A percentile compares a stretch with the other conserved stretches of the same genome.
phyloP scores from a whole-genome alignment of 805 yeast species.

The Ogataea henricii region DNA sequence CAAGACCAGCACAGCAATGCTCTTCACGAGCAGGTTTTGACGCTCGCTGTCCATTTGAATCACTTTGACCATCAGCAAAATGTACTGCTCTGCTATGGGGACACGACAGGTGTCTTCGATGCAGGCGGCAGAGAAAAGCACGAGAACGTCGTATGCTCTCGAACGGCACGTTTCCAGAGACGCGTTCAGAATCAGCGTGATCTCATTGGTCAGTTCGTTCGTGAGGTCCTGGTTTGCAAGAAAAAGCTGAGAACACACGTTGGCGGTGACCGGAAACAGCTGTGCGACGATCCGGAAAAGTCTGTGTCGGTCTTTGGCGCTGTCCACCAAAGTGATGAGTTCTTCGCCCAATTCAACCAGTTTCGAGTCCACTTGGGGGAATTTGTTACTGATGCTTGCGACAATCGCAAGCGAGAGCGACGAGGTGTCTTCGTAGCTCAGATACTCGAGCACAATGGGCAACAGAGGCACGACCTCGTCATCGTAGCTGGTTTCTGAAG shows the following conservation, averaged over 20 bases:
- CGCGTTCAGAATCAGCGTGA: conserved; percentile 14
- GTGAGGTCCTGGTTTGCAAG: conserved; percentile 21
- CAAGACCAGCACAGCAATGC: conserved; percentile 46
- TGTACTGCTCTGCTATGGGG: conserved; percentile 47
- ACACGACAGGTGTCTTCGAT: conserved; percentile 51
- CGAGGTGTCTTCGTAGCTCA: conserved; percentile 1
- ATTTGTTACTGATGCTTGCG: neutral
- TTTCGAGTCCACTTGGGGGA: neutral
- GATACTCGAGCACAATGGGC: conserved; percentile 2
- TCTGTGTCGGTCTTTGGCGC: conserved; percentile 13
- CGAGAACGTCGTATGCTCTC: conserved; percentile 28
- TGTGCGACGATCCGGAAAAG: conserved; percentile 21
- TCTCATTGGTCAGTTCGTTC: conserved; percentile 26
- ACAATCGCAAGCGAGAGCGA: conserved; percentile 7
- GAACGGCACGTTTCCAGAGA: conserved; percentile 1
- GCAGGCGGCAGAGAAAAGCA: conserved; percentile 48
- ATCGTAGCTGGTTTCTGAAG: neutral
- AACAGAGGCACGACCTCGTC: neutral
- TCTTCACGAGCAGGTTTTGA: conserved; percentile 23
- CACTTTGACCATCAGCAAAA: conserved; percentile 42
- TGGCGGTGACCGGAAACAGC: conserved; percentile 26
- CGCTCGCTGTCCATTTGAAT: conserved; percentile 22
- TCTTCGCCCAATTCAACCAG: conserved; percentile 22
- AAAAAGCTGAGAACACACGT: conserved; percentile 21
- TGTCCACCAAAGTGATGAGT: conserved; percentile 11